Conservation (phyloP, 2,329 filamentous ascomycete species). For the Lecanicillium sp. region DNA sequence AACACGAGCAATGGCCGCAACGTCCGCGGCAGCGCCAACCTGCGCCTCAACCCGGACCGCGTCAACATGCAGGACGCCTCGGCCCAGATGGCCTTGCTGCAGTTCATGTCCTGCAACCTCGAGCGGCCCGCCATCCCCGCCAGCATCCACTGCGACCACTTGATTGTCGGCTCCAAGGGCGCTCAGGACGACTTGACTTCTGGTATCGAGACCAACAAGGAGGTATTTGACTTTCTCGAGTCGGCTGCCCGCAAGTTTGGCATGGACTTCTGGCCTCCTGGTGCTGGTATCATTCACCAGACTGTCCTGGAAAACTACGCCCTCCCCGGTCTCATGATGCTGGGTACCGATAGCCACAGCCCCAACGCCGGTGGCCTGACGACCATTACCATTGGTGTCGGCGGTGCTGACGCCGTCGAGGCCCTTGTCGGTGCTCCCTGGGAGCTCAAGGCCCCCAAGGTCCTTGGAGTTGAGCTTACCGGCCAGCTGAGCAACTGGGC, state of each 20-base stretch:
- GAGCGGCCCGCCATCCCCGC: conserved; percentile 87
- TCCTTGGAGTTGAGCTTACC: conserved; percentile 78
- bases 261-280: conserved; percentile 93
- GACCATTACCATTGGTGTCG: conserved; percentile 93
- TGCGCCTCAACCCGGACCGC: conserved; percentile 94
- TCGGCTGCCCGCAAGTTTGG: conserved; percentile 86
- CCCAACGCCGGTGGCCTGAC: conserved; percentile 94
- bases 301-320: conserved; percentile 97
- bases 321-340: conserved; percentile 96
- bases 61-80: conserved; percentile 99
- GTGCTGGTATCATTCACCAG: conserved; percentile 94
- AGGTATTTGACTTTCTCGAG: conserved; percentile 96
- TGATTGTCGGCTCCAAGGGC: conserved; percentile 93
- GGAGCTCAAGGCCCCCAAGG: conserved; percentile 92
- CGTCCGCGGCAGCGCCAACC: conserved; percentile 81
- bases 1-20: conserved; percentile 77
- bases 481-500: conserved; percentile 87
- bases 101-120: conserved; percentile 97
- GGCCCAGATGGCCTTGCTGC: conserved; percentile 94
- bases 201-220: conserved; percentile 86
- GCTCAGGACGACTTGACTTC: conserved; percentile 78
- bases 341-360: conserved; percentile 95
- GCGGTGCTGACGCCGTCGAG: conserved; percentile 94
- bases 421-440: conserved; percentile 93
- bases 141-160: conserved; percentile 97